Base-by-base conservation (phyloP, 805 yeast genomes). In the Scheffersomyces lignosus region DNA sequence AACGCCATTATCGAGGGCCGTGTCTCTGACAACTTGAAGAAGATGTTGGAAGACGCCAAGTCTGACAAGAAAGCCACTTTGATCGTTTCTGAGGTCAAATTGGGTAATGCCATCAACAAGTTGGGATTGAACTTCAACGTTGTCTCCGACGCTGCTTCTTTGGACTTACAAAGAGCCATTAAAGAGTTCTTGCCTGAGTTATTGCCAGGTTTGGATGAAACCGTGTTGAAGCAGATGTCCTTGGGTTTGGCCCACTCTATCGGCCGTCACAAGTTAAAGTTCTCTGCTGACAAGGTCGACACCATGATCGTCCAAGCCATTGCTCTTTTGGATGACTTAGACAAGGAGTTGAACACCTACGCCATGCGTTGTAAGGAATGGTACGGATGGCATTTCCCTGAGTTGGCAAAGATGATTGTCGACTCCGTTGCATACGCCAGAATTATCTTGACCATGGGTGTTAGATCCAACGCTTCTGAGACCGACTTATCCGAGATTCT, bases 371-470 rank as follows among this genome's bases (percentile, higher is more conserved):
- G 86, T 50, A 87, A 89, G 73, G 97, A 89, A 71, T 89, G 97
- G 97, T 89, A 89, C 71, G 95, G 96, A 56, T 89, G 97, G 97
- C 97, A 89, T 65, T 89, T 93, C 82, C 97, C 97, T 41, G 97
- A 89, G 73, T 80, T 93, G 80, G 96, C 97, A 56, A 93, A 93
- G 78, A 88, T 91, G 64, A 86, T 93, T 54, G 81, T 84, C 51
- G 99, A 91, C 70, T 90, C 96, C 49, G 91, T 87, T 54, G 97
- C 97, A 31, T 91, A 81, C 66, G 98, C 98, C 44, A 84, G 95
- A 73, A 86, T 89, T 52, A 87, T 93, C 60, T 78, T 89, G 68
- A 75, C 83, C 53, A 89, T 93, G 96, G 98, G 98, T 52, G 71
- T 87, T 53, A 81, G 99, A 74, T 76, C 96, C 37, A 88, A 87